phyloP scores from a whole-genome alignment of 495 filamentous ascomycete genomes.

The Daldinia decipiens region DNA sequence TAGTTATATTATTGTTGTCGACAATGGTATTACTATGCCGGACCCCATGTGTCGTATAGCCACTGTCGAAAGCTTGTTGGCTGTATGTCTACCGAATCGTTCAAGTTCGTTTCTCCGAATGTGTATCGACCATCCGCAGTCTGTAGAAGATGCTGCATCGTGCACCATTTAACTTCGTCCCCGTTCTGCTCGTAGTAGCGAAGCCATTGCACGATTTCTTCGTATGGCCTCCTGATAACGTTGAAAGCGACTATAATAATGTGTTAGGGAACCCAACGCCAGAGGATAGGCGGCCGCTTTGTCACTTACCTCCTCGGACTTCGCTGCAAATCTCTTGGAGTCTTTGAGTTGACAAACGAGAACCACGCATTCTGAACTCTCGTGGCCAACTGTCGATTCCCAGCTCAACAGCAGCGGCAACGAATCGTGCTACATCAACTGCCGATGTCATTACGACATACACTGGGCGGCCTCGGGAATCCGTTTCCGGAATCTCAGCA shows the following conservation, averaged over 20 bases:
- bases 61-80: constrained; percentile 60
- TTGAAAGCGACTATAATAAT: constrained; percentile 52
- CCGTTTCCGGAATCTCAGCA: constrained; percentile 67
- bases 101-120: constrained; percentile 58
- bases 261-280: constrained; percentile 21
- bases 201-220: constrained; percentile 55
- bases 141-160: constrained; percentile 60
- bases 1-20: neutral
- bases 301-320: constrained; percentile 53
- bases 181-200: constrained; percentile 52
- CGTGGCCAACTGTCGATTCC: constrained; percentile 70
- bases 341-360: constrained; percentile 65
- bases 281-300: neutral
- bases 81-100: constrained; percentile 53
- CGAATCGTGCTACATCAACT: constrained; percentile 71
- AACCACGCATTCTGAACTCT: constrained; percentile 73
- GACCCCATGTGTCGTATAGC: constrained; percentile 59
- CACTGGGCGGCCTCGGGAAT: constrained; percentile 59
- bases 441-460: constrained; percentile 73
- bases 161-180: constrained; percentile 51
- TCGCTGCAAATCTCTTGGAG: constrained; percentile 58
- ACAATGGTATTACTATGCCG: constrained; percentile 39
- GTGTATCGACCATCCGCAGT: constrained; percentile 62
- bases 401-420: constrained; percentile 69
- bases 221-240: constrained; percentile 51